These are phyloP conservation scores for Monosporascus sp. DNA, from an alignment of 2,329 filamentous ascomycete genomes.

Conservation along the genomic window DNA sequence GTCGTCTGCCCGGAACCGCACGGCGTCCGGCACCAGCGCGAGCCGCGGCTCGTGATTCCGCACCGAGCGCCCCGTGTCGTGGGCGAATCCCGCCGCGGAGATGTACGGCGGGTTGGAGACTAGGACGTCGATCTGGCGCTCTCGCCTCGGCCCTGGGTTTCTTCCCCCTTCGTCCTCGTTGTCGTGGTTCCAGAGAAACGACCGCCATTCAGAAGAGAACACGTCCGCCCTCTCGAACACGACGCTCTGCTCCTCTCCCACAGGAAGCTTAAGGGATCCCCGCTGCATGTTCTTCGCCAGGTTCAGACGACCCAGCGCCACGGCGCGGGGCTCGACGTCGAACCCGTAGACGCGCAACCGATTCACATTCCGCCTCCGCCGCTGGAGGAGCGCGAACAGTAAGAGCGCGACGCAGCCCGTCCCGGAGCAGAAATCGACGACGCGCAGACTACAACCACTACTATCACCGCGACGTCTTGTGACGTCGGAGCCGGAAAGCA, in stretches of 20 bases:
- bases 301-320: conserved; percentile 63
- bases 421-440: conserved; percentile 86
- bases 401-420: conserved; percentile 85
- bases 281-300: conserved; percentile 41
- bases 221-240: conserved; percentile 45
- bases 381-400: conserved; percentile 57
- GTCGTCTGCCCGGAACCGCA: conserved; percentile 3
- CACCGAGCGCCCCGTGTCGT: conserved; percentile 66
- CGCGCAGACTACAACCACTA: conserved; percentile 36
- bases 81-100: conserved; percentile 57
- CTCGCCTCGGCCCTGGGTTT: not conserved
- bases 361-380: conserved; percentile 23
- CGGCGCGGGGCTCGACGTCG: conserved; percentile 64
- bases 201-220: conserved; percentile 38
- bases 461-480: conserved; percentile 1
- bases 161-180: conserved; percentile 1
- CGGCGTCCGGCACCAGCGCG: conserved; percentile 60
- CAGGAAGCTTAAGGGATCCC: conserved; percentile 18
- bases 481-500: conserved; percentile 26
- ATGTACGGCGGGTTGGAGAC: conserved; percentile 92
- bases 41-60: conserved; percentile 73
- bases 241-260: conserved; percentile 25
- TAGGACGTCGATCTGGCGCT: conserved; percentile 54
- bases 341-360: conserved; percentile 54
- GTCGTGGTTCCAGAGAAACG: conserved; percentile 8